A percentile compares a stretch with the other conserved stretches of the same genome.
Conservation (phyloP, 1,284 basidiomycete genomes). For the Meira miltonrushii region DNA sequence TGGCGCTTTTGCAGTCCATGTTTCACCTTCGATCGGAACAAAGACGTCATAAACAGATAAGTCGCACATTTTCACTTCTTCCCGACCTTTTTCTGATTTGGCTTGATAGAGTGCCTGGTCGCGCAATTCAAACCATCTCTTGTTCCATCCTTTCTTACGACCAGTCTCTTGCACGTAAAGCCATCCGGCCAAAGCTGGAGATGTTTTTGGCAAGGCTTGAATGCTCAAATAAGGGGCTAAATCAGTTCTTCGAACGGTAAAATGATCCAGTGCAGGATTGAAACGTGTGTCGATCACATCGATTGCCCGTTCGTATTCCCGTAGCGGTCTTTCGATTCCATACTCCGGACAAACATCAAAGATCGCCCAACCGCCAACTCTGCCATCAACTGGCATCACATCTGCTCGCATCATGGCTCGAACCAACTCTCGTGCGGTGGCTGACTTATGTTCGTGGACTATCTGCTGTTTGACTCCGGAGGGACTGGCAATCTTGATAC, state of each 20-base stretch:
- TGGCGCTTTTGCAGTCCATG: conserved; percentile 29
- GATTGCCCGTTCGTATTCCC: conserved; percentile 48
- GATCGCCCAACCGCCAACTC: conserved; percentile 38
- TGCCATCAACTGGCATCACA: conserved; percentile 28
- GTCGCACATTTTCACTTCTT: conserved; percentile 37
- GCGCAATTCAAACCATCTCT: conserved; percentile 49
- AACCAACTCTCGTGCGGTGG: conserved; percentile 30
- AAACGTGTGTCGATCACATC: conserved; percentile 35
- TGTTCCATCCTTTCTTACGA: conserved; percentile 43
- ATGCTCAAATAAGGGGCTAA: conserved; percentile 36
- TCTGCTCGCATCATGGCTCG: conserved; percentile 31
- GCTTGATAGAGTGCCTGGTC: conserved; percentile 46
- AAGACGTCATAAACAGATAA: conserved; percentile 47
- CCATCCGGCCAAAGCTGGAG: conserved; percentile 41
- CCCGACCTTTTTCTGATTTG: conserved; percentile 49
- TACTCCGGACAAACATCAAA: conserved; percentile 40
- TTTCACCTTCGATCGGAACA: conserved; percentile 27
- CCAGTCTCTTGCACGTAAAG: conserved; percentile 36
- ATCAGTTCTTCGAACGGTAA: conserved; percentile 44
- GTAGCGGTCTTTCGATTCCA: conserved; percentile 46
- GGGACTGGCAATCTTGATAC: conserved; percentile 22
- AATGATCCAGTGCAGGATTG: conserved; percentile 27
- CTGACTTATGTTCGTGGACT: conserved; percentile 33
- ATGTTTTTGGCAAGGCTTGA: conserved; percentile 31
- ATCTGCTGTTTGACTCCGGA: no score